Evolutionary conservation across 2,329 filamentous ascomycete genomes (phyloP).

Genomic region (Geosmithia flava): DNA sequence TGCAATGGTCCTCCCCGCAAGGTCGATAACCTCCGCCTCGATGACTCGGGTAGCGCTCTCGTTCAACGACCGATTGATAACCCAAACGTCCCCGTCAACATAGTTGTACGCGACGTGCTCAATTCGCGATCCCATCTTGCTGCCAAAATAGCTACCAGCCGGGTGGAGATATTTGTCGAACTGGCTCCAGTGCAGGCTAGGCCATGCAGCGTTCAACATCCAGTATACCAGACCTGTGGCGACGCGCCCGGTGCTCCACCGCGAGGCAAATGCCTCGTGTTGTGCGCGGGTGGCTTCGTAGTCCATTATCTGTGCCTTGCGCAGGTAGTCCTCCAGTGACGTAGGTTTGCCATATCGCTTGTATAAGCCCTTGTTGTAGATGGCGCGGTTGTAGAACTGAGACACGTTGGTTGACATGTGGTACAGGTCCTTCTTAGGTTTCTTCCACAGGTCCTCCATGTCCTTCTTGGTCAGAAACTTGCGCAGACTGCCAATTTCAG

Average conservation of each 20-base stretch:
- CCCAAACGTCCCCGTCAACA: conserved; percentile 26
- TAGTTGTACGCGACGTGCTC: conserved; percentile 48
- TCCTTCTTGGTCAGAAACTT: conserved; percentile 39
- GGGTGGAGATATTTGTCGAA: conserved; percentile 52
- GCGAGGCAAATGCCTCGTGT: conserved; percentile 41
- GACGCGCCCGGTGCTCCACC: conserved; percentile 35
- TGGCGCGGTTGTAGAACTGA: conserved; percentile 39
- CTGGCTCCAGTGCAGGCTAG: conserved; percentile 51
- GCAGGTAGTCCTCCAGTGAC: conserved; percentile 42
- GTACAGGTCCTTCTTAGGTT: conserved; percentile 37
- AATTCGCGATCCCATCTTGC: conserved; percentile 32
- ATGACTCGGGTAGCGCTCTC: conserved; percentile 26
- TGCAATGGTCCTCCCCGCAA: conserved; percentile 28
- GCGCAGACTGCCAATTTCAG: conserved; percentile 38
- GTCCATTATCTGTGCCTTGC: conserved; percentile 49
- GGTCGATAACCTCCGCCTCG: conserved; percentile 34
- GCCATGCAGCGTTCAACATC: conserved; percentile 57
- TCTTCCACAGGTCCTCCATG: conserved; percentile 41
- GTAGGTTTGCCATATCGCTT: conserved; percentile 36
- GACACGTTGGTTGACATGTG: conserved; percentile 48
- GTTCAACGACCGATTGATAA: conserved; percentile 41
- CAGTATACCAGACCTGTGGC: conserved; percentile 53
- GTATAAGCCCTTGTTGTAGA: conserved; percentile 45
- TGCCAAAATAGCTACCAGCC: conserved; percentile 45
- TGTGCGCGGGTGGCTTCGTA: conserved; percentile 50